Percentiles rank a stretch among this genome's conserved stretches.
Evolutionary conservation across 2,329 filamentous ascomycete genomes (phyloP).

Genomic region (Arthrobotrys sphaeroides): DNA sequence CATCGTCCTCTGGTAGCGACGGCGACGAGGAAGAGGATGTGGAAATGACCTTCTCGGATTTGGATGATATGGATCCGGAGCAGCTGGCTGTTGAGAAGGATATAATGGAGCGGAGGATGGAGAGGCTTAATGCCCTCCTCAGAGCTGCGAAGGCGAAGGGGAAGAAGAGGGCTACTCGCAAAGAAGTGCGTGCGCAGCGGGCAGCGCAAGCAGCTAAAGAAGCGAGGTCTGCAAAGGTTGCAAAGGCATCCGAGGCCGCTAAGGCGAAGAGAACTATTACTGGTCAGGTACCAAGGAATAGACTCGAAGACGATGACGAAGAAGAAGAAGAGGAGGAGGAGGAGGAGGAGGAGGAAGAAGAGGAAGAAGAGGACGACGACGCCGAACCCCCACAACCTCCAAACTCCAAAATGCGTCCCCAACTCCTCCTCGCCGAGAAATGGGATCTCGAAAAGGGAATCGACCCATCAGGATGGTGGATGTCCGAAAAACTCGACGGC

Average conservation of each 20-base stretch:
- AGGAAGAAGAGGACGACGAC: slow-evolving; percentile 27
- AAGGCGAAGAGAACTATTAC: slow-evolving; percentile 40
- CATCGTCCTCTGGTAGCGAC: no score
- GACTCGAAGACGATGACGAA: slow-evolving; percentile 18
- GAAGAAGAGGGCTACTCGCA: slow-evolving; percentile 3
- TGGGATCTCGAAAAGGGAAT: slow-evolving; percentile 58
- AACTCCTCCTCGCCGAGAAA: slow-evolving; percentile 58
- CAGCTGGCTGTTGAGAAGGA: slow-evolving; percentile 37
- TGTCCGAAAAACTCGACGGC: slow-evolving; percentile 58
- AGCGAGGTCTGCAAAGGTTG: neutral
- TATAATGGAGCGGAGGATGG: slow-evolving; percentile 30
- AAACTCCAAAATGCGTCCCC: slow-evolving; percentile 48
- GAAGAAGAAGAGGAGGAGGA: slow-evolving; percentile 33
- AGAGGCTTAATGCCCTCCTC: slow-evolving; percentile 29
- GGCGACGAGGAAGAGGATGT: slow-evolving; percentile 51
- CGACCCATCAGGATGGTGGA: slow-evolving; percentile 56
- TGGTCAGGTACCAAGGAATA: slow-evolving; percentile 38
- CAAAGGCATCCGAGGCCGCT: neutral
- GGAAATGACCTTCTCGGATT: slow-evolving; percentile 42
- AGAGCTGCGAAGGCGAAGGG: slow-evolving; percentile 33
- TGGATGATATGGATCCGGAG: slow-evolving; percentile 39
- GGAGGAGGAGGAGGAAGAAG: slow-evolving; percentile 13
- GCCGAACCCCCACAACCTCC: slow-evolving; percentile 32
- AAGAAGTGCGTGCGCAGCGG: slow-evolving; percentile 4
- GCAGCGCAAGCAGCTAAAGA: neutral